Percentiles rank a stretch among this genome's conserved stretches.
Conservation (phyloP, 2,329 filamentous ascomycete genomes). For the Aspergillus thermomutatus region DNA sequence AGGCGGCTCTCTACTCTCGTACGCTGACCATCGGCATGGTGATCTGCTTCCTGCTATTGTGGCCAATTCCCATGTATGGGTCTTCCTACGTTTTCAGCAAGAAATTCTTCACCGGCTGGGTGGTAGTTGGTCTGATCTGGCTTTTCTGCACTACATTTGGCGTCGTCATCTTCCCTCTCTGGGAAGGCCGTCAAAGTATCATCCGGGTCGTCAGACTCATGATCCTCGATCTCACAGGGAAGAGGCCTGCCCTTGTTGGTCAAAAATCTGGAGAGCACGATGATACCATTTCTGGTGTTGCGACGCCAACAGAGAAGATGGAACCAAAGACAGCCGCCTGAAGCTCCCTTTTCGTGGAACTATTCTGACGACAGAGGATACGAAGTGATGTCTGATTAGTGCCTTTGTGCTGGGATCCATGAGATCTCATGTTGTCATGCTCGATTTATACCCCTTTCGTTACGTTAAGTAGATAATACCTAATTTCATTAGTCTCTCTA, state of each 20-base stretch:
- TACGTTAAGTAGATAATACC: not conserved
- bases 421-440: not conserved
- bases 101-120: conserved; percentile 79
- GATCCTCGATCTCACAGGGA: conserved; percentile 54
- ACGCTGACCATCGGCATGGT: conserved; percentile 62
- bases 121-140: conserved; percentile 74
- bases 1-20: conserved; percentile 54
- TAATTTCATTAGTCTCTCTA: not conserved
- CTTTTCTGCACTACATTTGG: conserved; percentile 68
- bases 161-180: conserved; percentile 78
- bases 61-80: conserved; percentile 92
- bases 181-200: conserved; percentile 70
- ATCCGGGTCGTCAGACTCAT: conserved; percentile 60
- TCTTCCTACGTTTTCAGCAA: conserved; percentile 76
- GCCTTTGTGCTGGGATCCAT: not conserved
- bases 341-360: not conserved
- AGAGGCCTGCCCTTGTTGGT: conserved; percentile 29
- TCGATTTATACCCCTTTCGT: conserved; percentile 5
- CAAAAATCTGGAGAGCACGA: conserved; percentile 39
- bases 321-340: conserved; percentile 16
- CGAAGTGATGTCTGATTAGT: conserved; percentile 5
- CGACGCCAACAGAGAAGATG: conserved; percentile 47
- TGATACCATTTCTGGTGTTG: conserved; percentile 42
- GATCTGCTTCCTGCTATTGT: conserved; percentile 70
- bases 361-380: not conserved